Percentiles rank a stretch among this genome's conserved stretches.
phyloP scores from a whole-genome alignment of 768 basidiomycete species.

The Termitomyces sp. region DNA sequence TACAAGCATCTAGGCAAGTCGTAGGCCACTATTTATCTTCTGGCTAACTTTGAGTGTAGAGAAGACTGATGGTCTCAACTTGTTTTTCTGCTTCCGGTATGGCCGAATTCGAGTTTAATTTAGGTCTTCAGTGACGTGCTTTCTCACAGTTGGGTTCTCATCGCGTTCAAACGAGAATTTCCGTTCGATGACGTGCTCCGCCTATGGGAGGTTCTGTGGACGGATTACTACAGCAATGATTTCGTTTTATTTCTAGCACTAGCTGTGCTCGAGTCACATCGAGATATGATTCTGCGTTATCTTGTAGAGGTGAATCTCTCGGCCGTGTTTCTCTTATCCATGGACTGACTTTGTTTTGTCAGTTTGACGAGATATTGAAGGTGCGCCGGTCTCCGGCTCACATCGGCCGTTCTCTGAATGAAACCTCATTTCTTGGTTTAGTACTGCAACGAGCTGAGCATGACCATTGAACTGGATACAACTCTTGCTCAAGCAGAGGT shows the following conservation, averaged over 20 bases:
- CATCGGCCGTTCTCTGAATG: not conserved
- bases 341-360: constrained; percentile 2
- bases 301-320: constrained; percentile 72
- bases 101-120: constrained; percentile 17
- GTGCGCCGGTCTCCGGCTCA: constrained; percentile 28
- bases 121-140: not conserved
- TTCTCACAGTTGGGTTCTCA: constrained; percentile 74
- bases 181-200: constrained; percentile 85
- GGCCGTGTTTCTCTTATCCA: not conserved
- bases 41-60: constrained; percentile 31
- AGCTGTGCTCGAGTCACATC: constrained; percentile 91
- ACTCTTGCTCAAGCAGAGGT: constrained; percentile 97
- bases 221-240: constrained; percentile 82
- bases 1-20: constrained; percentile 83
- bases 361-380: constrained; percentile 85
- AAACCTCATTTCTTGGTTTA: constrained; percentile 23
- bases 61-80: constrained; percentile 88
- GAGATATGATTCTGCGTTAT: constrained; percentile 94
- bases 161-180: constrained; percentile 96
- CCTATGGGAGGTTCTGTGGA: constrained; percentile 95
- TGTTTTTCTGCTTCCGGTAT: constrained; percentile 98
- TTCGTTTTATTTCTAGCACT: constrained; percentile 95
- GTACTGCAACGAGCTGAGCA: constrained; percentile 94
- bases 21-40: not conserved
- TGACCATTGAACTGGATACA: constrained; percentile 95